phyloP scores from a whole-genome alignment of 176 grass and related monocot genomes.

The Avena atlantica region DNA sequence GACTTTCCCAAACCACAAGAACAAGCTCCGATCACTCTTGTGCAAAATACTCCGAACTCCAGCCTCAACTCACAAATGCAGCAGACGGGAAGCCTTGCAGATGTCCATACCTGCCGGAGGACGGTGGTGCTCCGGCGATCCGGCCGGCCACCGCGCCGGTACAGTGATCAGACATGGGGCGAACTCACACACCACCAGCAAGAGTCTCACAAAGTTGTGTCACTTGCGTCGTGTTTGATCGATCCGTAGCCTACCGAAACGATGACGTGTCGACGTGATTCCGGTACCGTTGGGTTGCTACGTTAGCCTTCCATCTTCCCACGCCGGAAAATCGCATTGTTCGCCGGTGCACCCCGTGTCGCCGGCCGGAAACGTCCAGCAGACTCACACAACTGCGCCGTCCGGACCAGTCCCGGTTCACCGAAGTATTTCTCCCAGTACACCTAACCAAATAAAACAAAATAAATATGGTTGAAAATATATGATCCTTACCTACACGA shows the following conservation, averaged over 20 bases:
- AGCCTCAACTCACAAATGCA: slow-evolving; percentile 16
- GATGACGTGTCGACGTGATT: neutral
- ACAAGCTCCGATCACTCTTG: neutral
- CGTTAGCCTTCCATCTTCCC: neutral
- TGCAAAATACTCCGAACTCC: neutral
- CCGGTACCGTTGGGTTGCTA: neutral
- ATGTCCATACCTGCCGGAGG: neutral
- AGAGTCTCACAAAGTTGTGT: slow-evolving; percentile 39
- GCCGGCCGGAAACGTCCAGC: slow-evolving; percentile 49
- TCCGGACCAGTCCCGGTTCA: slow-evolving; percentile 56
- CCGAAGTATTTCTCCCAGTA: slow-evolving; percentile 40
- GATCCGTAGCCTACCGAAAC: slow-evolving; percentile 24
- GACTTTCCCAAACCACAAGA: slow-evolving; percentile 25
- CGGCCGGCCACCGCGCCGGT: slow-evolving; percentile 19
- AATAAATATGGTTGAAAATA: slow-evolving; percentile 1
- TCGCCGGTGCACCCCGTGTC: slow-evolving; percentile 37
- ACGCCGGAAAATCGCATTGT: neutral
- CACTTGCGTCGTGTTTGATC: slow-evolving; percentile 33
- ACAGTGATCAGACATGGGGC: neutral
- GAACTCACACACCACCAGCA: slow-evolving; percentile 46
- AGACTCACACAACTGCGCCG: slow-evolving; percentile 65
- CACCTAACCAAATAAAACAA: neutral
- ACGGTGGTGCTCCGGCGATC: slow-evolving; percentile 27
- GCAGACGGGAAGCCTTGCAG: neutral
- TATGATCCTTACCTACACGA: neutral